Evolutionary conservation across 164 flowering plant species (phyloP).

Genomic region (Warburgia ugandensis): DNA sequence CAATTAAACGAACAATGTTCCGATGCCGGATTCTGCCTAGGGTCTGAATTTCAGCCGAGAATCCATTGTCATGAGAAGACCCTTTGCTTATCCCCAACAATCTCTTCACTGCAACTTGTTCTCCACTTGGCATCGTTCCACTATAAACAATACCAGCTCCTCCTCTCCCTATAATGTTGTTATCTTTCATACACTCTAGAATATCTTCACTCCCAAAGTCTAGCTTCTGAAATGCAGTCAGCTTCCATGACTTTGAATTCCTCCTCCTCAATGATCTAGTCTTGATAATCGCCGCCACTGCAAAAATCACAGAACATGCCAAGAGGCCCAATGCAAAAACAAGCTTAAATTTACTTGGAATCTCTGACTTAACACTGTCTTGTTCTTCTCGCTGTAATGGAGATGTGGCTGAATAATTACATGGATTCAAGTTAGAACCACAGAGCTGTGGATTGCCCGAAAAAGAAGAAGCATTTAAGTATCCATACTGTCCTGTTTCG

Average conservation of each 20-base stretch:
- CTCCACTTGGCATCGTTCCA: slow-evolving; percentile 55
- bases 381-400: slow-evolving; percentile 15
- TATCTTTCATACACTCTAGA: slow-evolving; percentile 54
- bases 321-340: slow-evolving; percentile 47
- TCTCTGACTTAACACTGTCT: slow-evolving; percentile 15
- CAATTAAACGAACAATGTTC: slow-evolving; percentile 56
- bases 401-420: slow-evolving; percentile 26
- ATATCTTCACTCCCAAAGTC: slow-evolving; percentile 47
- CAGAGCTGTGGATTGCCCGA: slow-evolving; percentile 56
- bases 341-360: slow-evolving; percentile 46
- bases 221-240: slow-evolving; percentile 58
- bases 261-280: slow-evolving; percentile 23
- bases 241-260: slow-evolving; percentile 47
- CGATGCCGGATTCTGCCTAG: slow-evolving; percentile 63
- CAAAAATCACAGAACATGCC: slow-evolving; percentile 42
- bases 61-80: slow-evolving; percentile 59
- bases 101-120: slow-evolving; percentile 59
- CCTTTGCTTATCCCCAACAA: slow-evolving; percentile 45
- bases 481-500: slow-evolving; percentile 40
- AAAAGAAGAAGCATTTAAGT: slow-evolving; percentile 56
- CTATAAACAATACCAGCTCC: slow-evolving; percentile 72
- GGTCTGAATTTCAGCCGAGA: slow-evolving; percentile 58
- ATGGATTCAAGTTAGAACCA: slow-evolving; percentile 32
- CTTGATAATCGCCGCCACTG: slow-evolving; percentile 39
- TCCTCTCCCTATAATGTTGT: slow-evolving; percentile 65